These are phyloP conservation scores for Claviceps citrina DNA, from an alignment of 2,329 filamentous ascomycete genomes.

Conservation along the genomic window DNA sequence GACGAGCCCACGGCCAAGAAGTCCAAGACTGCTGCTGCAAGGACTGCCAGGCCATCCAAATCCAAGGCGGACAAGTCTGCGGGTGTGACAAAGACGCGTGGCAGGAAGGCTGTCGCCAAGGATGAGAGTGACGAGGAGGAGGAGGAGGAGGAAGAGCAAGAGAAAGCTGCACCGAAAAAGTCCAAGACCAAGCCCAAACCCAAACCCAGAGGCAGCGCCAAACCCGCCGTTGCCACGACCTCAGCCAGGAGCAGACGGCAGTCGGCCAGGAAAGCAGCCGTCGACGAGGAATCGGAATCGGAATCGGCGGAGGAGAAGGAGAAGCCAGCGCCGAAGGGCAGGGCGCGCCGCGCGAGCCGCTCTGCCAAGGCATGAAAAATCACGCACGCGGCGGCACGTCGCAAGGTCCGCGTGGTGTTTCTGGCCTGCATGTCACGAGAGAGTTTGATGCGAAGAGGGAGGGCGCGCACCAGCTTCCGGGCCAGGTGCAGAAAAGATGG, in stretches of 20 bases:
- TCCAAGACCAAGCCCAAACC: constrained; percentile 5
- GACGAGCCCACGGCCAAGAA: constrained; percentile 22
- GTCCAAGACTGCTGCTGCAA: constrained; percentile 17
- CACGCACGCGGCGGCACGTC: no score
- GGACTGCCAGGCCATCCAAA: constrained; percentile 13
- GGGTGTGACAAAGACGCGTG: background rate
- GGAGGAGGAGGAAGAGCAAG: constrained; percentile 7
- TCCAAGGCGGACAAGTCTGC: constrained; percentile 9
- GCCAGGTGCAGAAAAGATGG: constrained; percentile 4
- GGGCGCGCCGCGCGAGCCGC: constrained; percentile 9
- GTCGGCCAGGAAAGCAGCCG: constrained; percentile 3
- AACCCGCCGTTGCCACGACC: constrained; percentile 1
- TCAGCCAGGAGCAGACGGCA: constrained; percentile 2
- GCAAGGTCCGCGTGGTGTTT: no score
- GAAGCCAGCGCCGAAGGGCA: constrained; percentile 16
- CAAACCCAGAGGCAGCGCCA: background rate
- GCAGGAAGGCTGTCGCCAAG: constrained; percentile 1
- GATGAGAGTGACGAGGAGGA: constrained; percentile 9
- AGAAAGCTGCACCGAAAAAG: constrained; percentile 4
- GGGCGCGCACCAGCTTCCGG: background rate
- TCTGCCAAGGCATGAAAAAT: constrained; percentile 12
- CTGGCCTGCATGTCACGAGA: no score
- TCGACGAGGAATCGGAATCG: constrained; percentile 1
- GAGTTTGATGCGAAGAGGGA: no score
- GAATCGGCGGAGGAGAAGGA: no score